These are phyloP conservation scores for Hypericum androsaemum DNA, from an alignment of 345 rosid genomes.

Conservation along the genomic window DNA sequence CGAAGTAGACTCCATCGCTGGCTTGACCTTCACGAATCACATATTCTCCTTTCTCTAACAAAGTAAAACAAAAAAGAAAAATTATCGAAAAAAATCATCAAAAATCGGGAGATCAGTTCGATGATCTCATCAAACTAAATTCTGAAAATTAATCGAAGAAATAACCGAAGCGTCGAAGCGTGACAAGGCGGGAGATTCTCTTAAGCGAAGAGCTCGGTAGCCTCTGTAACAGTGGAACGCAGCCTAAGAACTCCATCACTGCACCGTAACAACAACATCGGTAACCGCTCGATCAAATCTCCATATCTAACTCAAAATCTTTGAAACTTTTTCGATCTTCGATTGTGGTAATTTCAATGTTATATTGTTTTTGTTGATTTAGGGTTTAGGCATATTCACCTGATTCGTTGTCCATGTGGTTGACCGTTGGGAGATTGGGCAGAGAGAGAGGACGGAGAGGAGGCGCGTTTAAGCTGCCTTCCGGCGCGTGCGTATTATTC, in stretches of 20 bases:
- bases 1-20: slow-evolving; percentile 74
- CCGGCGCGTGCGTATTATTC: no score
- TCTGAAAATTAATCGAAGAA: background rate
- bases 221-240: slow-evolving; percentile 64
- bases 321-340: no score
- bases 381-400: slow-evolving; percentile 15
- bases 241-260: slow-evolving; percentile 66
- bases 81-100: background rate
- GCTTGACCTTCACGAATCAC: slow-evolving; percentile 60
- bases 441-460: no score
- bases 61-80: slow-evolving; percentile 4
- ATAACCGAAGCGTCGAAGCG: slow-evolving; percentile 46
- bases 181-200: slow-evolving; percentile 46
- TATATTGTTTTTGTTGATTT: no score
- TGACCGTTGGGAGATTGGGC: background rate
- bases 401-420: slow-evolving; percentile 37
- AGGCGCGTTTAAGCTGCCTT: no score
- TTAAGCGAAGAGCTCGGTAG: slow-evolving; percentile 58
- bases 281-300: no score
- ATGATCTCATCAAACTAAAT: background rate
- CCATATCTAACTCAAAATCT: no score
- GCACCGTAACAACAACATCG: slow-evolving; percentile 10
- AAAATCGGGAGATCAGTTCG: background rate
- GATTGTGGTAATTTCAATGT: no score
- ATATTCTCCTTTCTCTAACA: slow-evolving; percentile 59